Conservation (phyloP, 2,329 filamentous ascomycete genomes). For the Ceratocystiopsis brevicomis region DNA sequence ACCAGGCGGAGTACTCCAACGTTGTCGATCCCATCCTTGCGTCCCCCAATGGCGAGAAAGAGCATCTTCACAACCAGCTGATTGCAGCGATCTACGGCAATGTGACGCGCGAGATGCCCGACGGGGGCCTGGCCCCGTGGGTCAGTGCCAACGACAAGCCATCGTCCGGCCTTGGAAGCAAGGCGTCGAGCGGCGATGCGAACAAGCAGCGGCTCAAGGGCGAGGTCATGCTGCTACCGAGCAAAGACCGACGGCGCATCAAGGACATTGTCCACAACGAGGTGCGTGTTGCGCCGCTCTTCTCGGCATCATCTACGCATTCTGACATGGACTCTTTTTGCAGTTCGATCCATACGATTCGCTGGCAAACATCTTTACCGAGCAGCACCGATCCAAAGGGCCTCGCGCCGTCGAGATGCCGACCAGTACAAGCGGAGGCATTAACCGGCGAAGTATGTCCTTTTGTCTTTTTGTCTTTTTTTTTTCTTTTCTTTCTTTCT, state of each 20-base stretch:
- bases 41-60: constrained; percentile 36
- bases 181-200: constrained; percentile 46
- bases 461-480: too few species aligned
- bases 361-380: constrained; percentile 31
- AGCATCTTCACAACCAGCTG: constrained; percentile 50
- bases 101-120: constrained; percentile 49
- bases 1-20: constrained; percentile 40
- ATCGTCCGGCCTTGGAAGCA: constrained; percentile 33
- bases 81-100: constrained; percentile 49
- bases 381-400: constrained; percentile 27
- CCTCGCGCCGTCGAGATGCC: constrained; percentile 39
- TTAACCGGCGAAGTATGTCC: constrained; percentile 61
- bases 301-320: neutral
- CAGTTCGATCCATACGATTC: constrained; percentile 37
- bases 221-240: constrained; percentile 53
- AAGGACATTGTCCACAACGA: constrained; percentile 46
- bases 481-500: too few species aligned
- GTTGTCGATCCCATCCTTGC: constrained; percentile 40
- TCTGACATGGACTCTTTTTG: neutral
- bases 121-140: constrained; percentile 48
- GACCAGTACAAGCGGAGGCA: constrained; percentile 43
- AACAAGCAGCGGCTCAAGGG: constrained; percentile 46
- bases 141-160: constrained; percentile 55
- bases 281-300: constrained; percentile 21
- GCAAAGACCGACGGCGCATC: constrained; percentile 43